phyloP scores from a whole-genome alignment of 768 basidiomycete genomes.

The Agrocybe praecox region DNA sequence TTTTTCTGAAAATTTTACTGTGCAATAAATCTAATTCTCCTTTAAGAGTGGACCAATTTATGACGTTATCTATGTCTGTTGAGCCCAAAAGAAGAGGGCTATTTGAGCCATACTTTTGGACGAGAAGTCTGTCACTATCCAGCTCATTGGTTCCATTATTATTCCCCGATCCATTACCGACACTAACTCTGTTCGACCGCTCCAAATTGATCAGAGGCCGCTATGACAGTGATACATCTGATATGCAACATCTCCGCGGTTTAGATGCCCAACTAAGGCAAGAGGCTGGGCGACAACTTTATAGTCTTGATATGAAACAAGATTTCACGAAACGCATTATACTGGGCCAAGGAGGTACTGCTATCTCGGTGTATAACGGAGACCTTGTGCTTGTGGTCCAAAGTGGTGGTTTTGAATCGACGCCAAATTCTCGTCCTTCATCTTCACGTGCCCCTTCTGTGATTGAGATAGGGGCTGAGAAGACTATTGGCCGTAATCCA shows the following conservation, averaged over 20 bases:
- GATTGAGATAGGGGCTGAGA: conserved; percentile 42
- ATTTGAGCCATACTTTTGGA: conserved; percentile 81
- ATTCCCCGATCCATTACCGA: conserved; percentile 76
- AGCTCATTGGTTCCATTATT: conserved; percentile 71
- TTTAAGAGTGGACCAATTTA: conserved; percentile 74
- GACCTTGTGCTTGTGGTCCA: conserved; percentile 75
- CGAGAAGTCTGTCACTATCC: conserved; percentile 45
- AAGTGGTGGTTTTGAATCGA: conserved; percentile 46
- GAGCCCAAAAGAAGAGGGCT: conserved; percentile 75
- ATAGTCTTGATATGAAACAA: conserved; percentile 30
- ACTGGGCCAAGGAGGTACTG: conserved; percentile 60
- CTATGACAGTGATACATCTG: conserved; percentile 68
- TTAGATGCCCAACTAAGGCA: conserved; percentile 49
- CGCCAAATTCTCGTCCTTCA: conserved; percentile 52
- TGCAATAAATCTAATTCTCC: neutral
- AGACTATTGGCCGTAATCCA: conserved; percentile 57
- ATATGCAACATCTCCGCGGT: conserved; percentile 59
- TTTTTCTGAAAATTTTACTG: neutral
- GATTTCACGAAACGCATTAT: conserved; percentile 37
- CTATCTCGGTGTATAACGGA: conserved; percentile 75
- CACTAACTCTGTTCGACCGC: conserved; percentile 69
- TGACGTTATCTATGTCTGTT: conserved; percentile 73
- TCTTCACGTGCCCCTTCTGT: conserved; percentile 64
- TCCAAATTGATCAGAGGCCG: conserved; percentile 64
- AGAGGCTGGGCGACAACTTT: conserved; percentile 33